A percentile compares a stretch with the other conserved stretches of the same genome.
Evolutionary conservation across 106 monocot species (phyloP).

Genomic region (Dioscorea zingiberensis): DNA sequence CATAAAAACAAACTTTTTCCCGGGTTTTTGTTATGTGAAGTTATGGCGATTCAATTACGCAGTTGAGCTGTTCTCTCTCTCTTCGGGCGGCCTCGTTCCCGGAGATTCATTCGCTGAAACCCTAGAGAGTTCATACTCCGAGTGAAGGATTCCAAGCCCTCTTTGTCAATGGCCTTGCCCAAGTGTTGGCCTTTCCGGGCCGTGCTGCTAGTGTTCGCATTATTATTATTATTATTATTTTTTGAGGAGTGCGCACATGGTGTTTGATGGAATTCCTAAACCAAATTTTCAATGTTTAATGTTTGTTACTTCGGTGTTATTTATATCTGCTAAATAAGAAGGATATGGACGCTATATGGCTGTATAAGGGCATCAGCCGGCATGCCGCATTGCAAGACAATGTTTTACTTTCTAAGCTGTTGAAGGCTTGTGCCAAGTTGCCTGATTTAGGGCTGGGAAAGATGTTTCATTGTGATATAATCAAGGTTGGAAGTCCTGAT

Average conservation of each 20-base stretch:
- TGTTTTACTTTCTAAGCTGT: constrained; percentile 30
- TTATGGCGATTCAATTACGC: too few species aligned
- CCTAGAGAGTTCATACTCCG: too few species aligned
- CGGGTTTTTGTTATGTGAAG: too few species aligned
- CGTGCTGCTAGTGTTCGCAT: too few species aligned
- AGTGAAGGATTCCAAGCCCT: too few species aligned
- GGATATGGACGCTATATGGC: constrained; percentile 18
- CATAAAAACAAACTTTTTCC: too few species aligned
- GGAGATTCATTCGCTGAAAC: too few species aligned
- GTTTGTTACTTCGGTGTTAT: constrained; percentile 14
- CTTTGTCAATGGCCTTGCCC: too few species aligned
- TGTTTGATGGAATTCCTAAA: constrained; percentile 28
- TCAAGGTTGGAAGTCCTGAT: constrained; percentile 42
- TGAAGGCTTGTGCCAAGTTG: constrained; percentile 45
- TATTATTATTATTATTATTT: too few species aligned
- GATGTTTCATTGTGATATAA: constrained; percentile 44
- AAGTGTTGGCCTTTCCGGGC: too few species aligned
- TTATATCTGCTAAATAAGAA: constrained; percentile 8
- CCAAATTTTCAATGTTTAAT: constrained; percentile 30
- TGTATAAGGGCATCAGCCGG: constrained; percentile 21
- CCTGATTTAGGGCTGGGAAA: constrained; percentile 24
- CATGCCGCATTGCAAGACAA: constrained; percentile 14
- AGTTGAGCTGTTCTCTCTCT: too few species aligned
- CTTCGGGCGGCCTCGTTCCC: too few species aligned
- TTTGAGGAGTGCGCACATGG: constrained; percentile 12